Conservation (phyloP, 208 protist species). For the Wallacemonas sp. region DNA sequence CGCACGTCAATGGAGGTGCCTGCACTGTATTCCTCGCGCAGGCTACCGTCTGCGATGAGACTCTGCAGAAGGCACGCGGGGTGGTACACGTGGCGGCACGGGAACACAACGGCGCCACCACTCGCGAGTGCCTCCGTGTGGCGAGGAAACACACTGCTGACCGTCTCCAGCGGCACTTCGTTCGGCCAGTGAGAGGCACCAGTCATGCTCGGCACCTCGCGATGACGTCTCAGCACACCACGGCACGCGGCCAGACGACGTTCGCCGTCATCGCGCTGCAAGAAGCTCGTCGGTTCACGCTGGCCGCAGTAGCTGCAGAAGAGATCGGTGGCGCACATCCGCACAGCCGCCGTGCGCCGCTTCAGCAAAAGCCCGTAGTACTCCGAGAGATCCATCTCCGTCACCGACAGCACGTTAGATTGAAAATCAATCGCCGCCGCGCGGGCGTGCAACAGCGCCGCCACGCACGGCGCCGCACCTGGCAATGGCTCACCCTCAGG, state of each 20-base stretch:
- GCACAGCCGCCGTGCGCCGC: slow-evolving; percentile 29
- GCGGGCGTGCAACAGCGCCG: slow-evolving; percentile 41
- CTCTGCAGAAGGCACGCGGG: slow-evolving; percentile 47
- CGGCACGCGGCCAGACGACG: not conserved
- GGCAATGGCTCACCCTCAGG: slow-evolving; percentile 51
- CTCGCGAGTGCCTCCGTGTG: not conserved
- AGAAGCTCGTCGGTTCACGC: slow-evolving; percentile 2
- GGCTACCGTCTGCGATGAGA: slow-evolving; percentile 16
- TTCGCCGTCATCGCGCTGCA: not conserved
- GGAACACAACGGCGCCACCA: slow-evolving; percentile 30
- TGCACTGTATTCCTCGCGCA: not conserved
- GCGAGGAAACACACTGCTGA: not conserved
- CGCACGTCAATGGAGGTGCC: slow-evolving; percentile 1
- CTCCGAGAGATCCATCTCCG: slow-evolving; percentile 36
- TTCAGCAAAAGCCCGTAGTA: slow-evolving; percentile 37
- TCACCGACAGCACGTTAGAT: slow-evolving; percentile 40
- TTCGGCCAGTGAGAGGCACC: not conserved
- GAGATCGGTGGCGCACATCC: slow-evolving; percentile 22
- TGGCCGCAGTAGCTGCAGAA: slow-evolving; percentile 33
- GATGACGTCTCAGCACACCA: not conserved
- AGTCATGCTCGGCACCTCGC: not conserved
- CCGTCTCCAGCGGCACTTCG: not conserved
- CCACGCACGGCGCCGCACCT: slow-evolving; percentile 44
- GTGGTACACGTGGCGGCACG: slow-evolving; percentile 65
- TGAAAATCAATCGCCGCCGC: slow-evolving; percentile 39